These are phyloP conservation scores for Populus nigra DNA, from an alignment of 345 rosid species.

Conservation along the genomic window DNA sequence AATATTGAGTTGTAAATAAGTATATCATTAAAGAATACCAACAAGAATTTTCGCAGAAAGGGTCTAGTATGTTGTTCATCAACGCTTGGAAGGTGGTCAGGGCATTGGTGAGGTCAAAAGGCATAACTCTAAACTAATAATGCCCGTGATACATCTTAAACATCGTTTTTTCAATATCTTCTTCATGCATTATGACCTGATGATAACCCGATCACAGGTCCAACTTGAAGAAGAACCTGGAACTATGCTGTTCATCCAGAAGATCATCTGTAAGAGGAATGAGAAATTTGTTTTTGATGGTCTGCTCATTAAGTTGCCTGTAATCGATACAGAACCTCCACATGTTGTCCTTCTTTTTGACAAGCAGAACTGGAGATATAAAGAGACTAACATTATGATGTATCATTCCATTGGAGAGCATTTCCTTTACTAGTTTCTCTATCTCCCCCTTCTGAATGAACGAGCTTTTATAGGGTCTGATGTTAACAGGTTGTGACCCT, in stretches of 20 bases:
- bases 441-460: not conserved
- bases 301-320: too few species aligned
- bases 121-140: not conserved
- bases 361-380: not conserved
- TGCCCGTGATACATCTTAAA: not conserved
- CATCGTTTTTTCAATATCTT: not conserved
- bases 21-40: too few species aligned
- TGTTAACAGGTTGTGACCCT: not conserved
- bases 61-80: not conserved
- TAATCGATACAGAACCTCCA: not conserved
- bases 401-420: not conserved
- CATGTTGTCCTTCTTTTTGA: not conserved
- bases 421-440: not conserved
- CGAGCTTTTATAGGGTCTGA: not conserved
- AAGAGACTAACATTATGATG: not conserved
- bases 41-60: too few species aligned
- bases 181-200: not conserved
- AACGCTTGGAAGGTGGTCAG: not conserved
- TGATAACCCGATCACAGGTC: not conserved
- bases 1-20: too few species aligned
- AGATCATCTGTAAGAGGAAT: too few species aligned
- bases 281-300: too few species aligned
- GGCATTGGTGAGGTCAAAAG: not conserved
- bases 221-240: not conserved
- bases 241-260: too few species aligned